phyloP scores from a whole-genome alignment of 164 flowering plant genomes.

The Umbellularia californica region DNA sequence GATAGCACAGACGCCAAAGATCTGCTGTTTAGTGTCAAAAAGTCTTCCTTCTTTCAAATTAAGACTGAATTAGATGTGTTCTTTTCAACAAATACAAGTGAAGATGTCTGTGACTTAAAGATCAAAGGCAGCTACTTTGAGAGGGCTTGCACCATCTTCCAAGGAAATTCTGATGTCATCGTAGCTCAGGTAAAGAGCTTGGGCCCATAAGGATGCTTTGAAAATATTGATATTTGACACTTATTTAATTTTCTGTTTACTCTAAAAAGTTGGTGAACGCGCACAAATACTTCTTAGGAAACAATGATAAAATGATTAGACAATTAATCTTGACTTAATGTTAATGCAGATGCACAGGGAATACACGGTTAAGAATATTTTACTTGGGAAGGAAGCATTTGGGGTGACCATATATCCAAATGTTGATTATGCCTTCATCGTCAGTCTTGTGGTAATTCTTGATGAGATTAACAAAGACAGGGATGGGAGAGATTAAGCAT shows the following conservation, averaged over 20 bases:
- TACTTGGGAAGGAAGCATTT: constrained; percentile 27
- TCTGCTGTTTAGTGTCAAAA: constrained; percentile 26
- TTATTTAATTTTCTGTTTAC: too few species aligned
- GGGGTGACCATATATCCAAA: constrained; percentile 24
- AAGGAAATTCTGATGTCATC: constrained; percentile 14
- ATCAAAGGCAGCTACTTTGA: constrained; percentile 35
- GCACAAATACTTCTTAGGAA: too few species aligned
- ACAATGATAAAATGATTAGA: too few species aligned
- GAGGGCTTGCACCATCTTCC: constrained; percentile 29
- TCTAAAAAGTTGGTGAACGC: too few species aligned
- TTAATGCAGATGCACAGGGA: constrained; percentile 25
- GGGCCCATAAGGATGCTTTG: too few species aligned
- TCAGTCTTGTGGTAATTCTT: constrained; percentile 21
- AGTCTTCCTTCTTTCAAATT: constrained; percentile 31
- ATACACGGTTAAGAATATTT: constrained; percentile 11
- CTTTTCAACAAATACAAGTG: constrained; percentile 21
- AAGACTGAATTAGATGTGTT: constrained; percentile 27
- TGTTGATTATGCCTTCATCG: constrained; percentile 28
- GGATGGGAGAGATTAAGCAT: constrained; percentile 5
- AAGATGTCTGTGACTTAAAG: constrained; percentile 29
- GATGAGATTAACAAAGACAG: constrained; percentile 19
- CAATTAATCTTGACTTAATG: neutral
- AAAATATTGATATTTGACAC: too few species aligned
- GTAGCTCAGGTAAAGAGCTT: constrained; percentile 30
- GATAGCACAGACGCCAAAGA: constrained; percentile 26